Conservation (phyloP, 164 flowering plant genomes). For the Buxus sempervirens region DNA sequence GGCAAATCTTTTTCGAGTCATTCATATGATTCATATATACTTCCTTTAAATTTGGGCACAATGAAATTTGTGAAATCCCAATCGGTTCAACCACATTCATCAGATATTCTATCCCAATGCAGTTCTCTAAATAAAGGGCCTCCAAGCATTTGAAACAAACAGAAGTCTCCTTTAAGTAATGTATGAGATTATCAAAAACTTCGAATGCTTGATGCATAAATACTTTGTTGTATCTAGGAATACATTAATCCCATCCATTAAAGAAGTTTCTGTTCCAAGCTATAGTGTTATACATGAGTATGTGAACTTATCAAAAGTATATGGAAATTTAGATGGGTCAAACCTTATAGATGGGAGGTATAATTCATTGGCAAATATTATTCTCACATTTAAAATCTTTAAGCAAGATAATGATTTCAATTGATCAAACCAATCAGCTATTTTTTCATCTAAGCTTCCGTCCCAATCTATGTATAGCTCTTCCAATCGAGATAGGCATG, state of each 20-base stretch:
- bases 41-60: no score
- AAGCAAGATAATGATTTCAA: background rate
- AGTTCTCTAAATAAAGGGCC: no score
- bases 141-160: no score
- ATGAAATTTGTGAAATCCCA: no score
- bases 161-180: no score
- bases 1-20: background rate
- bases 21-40: no score
- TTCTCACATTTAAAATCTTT: background rate
- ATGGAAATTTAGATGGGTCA: no score
- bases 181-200: background rate
- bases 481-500: background rate
- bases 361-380: background rate
- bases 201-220: background rate
- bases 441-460: no score
- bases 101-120: no score
- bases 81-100: no score
- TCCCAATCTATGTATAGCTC: background rate
- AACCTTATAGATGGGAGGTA: background rate
- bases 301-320: background rate
- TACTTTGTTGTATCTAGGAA: background rate
- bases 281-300: background rate
- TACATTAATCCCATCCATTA: background rate
- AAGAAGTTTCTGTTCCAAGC: background rate
- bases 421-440: background rate